Evolutionary conservation across 2,329 filamentous ascomycete genomes (phyloP), one percentile per base, ranked within the genome.

Genomic region (Chaetomium strumarium): DNA sequence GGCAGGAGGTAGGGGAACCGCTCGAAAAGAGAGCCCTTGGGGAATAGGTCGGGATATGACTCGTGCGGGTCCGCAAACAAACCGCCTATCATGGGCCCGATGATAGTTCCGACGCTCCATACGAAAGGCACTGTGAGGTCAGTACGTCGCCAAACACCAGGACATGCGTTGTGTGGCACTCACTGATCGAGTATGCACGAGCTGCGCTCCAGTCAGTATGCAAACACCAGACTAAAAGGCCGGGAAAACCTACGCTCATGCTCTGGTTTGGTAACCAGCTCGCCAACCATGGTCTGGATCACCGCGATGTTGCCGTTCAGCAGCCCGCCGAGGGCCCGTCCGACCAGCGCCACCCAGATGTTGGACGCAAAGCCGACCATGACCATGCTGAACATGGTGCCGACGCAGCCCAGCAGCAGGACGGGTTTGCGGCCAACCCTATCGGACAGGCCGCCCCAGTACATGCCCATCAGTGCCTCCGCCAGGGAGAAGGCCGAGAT

Each of bases 221-320:
- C 5, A 24, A 19, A 19, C 5, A 6, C 13, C 13, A 11, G 6
- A 5, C n/a, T 39, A 41, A 17, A 2, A 20, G 29, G 16, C 24
- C 14, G n/a, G 36, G 33, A 3, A 19, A 37, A 80, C 84, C 75
- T 71, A 89, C 85, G 89, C 71, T 95, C 90, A 70, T 95, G 88
- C 63, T 91, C 86, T 13, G 88, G 89, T 53, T 85, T 88, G 33
- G 79, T 87, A 47, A 95, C 87, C 51, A 96, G 69, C 68, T 96
- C 91, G 29, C 86, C 89, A 13, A 96, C 91, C 88, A 95, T 95
- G 16, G 90, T 95, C 69, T 95, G 86, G 59, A 93, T 89, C 34
- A 93, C 88, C 29, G 88, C 90, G 60, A 95, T 90, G 65, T 96
- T 96, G 54, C 91, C 91, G 68, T 96, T 96, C 51, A 96, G 75